Evolutionary conservation across 495 filamentous ascomycete genomes (phyloP).

Genomic region (Hyphodiscus hymeniophilus): DNA sequence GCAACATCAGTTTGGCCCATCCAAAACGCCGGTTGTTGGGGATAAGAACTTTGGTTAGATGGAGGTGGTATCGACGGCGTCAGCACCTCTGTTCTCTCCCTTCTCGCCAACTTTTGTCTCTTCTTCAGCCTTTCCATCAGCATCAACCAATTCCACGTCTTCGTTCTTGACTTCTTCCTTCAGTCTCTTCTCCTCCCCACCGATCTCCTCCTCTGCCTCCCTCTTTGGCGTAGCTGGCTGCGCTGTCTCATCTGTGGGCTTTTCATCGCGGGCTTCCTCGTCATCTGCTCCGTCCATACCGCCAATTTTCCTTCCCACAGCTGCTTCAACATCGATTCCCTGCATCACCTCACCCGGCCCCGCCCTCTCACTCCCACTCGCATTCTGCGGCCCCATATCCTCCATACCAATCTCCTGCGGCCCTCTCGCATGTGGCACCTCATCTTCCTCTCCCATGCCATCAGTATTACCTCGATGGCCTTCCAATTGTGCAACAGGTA

Average conservation of each 20-base stretch:
- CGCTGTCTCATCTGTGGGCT: conserved; percentile 8
- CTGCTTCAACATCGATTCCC: conserved; percentile 45
- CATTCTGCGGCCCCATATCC: conserved; percentile 70
- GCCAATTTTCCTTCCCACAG: conserved; percentile 36
- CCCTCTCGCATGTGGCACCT: conserved; percentile 71
- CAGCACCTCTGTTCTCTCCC: conserved; percentile 14
- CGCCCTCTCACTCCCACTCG: conserved; percentile 21
- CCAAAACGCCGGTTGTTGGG: too few relatives aligned
- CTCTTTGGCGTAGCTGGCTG: conserved; percentile 29
- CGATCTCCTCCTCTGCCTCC: conserved; percentile 37
- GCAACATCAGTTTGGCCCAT: too few relatives aligned
- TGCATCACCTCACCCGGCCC: conserved; percentile 29
- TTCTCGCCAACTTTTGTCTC: conserved; percentile 11
- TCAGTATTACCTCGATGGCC: conserved; percentile 17
- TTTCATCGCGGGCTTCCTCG: background rate
- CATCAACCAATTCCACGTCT: conserved; percentile 8
- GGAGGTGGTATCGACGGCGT: background rate
- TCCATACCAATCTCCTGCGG: conserved; percentile 77
- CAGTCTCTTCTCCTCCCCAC: conserved; percentile 20
- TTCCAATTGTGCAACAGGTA: conserved; percentile 41
- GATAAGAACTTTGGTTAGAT: too few relatives aligned
- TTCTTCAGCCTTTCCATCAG: conserved; percentile 17
- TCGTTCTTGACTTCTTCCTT: conserved; percentile 31
- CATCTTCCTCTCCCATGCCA: conserved; percentile 42
- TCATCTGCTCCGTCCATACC: conserved; percentile 16